These are phyloP conservation scores for Collybia mongolica DNA, from an alignment of 768 basidiomycete species.

Conservation along the genomic window DNA sequence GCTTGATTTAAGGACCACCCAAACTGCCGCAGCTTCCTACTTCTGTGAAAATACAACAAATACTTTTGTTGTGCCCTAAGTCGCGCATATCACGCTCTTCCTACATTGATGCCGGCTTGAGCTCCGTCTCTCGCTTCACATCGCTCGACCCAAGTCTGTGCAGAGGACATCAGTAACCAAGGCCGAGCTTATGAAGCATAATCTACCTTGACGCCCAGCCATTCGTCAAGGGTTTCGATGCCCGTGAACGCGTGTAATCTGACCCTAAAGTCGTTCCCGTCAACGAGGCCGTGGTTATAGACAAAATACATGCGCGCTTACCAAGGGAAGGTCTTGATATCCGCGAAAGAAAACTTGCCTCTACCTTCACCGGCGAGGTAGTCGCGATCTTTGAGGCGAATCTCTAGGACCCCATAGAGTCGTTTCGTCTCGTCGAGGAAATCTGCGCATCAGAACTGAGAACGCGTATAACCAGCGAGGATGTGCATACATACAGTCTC, in stretches of 20 bases:
- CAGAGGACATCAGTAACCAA: no score
- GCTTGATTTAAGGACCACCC: no score
- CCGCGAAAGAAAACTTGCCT: slow-evolving; percentile 70
- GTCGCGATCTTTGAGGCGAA: slow-evolving; percentile 69
- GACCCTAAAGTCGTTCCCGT: slow-evolving; percentile 43
- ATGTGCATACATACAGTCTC: slow-evolving; percentile 45
- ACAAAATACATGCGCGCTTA: slow-evolving; percentile 17
- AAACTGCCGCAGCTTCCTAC: no score
- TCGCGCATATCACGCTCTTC: no score
- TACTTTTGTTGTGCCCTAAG: no score
- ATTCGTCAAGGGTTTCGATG: slow-evolving; percentile 17
- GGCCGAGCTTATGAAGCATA: no score
- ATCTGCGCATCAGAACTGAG: slow-evolving; percentile 37
- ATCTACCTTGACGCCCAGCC: slow-evolving; percentile 22
- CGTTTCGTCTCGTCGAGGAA: slow-evolving; percentile 82
- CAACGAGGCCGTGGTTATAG: not conserved
- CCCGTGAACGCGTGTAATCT: slow-evolving; percentile 40
- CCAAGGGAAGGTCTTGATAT: slow-evolving; percentile 70
- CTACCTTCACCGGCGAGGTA: slow-evolving; percentile 76
- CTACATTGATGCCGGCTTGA: no score
- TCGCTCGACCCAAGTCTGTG: no score
- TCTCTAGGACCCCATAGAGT: slow-evolving; percentile 81
- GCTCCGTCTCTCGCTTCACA: no score
- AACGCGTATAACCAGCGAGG: not conserved
- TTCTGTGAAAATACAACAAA: no score